These are phyloP conservation scores for Stephania cephalantha DNA, from an alignment of 164 flowering plant genomes.

Conservation along the genomic window DNA sequence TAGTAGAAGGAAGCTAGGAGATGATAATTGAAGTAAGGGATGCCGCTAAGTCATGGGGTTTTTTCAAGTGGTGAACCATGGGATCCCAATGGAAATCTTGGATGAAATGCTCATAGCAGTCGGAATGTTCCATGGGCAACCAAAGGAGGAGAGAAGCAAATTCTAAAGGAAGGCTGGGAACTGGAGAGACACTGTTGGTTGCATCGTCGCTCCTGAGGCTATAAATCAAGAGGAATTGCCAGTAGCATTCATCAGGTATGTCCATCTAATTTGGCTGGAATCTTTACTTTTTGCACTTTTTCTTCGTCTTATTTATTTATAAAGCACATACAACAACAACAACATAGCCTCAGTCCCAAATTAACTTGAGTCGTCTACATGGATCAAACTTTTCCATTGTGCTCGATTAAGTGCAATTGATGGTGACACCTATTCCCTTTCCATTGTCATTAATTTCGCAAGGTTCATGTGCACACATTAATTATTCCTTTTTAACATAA, in stretches of 20 bases:
- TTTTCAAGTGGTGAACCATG: conserved; percentile 22
- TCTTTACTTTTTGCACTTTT: too few species aligned
- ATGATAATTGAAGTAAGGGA: conserved; percentile 2
- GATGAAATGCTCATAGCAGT: conserved; percentile 17
- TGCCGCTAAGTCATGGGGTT: conserved; percentile 21
- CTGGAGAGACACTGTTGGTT: conserved; percentile 15
- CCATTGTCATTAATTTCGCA: too few species aligned
- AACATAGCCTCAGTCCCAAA: too few species aligned
- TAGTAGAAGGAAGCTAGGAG: conserved; percentile 7
- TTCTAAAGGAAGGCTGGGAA: conserved; percentile 6
- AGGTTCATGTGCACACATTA: too few species aligned
- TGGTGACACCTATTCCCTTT: too few species aligned
- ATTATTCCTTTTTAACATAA: too few species aligned
- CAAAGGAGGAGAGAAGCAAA: conserved; percentile 13
- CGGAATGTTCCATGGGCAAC: conserved; percentile 14
- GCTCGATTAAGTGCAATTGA: too few species aligned
- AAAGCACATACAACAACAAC: too few species aligned
- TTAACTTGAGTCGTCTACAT: too few species aligned
- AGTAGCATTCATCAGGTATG: conserved; percentile 8
- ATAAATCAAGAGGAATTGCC: conserved; percentile 17
- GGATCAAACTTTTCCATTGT: too few species aligned
- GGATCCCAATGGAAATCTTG: conserved; percentile 11
- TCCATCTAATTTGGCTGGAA: too few species aligned
- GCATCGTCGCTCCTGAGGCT: neutral
- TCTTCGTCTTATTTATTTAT: too few species aligned